These are phyloP conservation scores for Phytophthora tubulina DNA, from an alignment of 352 stramenopile species.

Conservation along the genomic window DNA sequence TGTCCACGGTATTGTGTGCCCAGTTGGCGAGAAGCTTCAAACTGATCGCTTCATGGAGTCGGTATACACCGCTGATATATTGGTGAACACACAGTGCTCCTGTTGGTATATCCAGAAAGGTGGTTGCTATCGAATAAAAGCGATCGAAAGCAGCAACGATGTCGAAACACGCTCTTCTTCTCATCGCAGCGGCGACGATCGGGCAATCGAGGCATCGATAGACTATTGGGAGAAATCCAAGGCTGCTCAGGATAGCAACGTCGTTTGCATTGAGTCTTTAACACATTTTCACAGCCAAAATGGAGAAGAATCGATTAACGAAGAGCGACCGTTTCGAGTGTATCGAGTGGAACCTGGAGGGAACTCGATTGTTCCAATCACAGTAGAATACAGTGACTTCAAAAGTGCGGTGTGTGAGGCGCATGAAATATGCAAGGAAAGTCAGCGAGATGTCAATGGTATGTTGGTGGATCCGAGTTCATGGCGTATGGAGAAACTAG, in stretches of 20 bases:
- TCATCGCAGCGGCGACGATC: conserved; percentile 21
- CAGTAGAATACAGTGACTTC: conserved; percentile 15
- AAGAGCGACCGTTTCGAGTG: conserved; percentile 19
- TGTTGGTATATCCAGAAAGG: conserved; percentile 52
- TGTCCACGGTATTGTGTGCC: conserved; percentile 47
- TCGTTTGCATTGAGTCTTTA: conserved; percentile 23
- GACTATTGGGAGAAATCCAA: conserved; percentile 21
- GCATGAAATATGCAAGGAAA: conserved; percentile 32
- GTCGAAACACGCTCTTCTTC: not conserved
- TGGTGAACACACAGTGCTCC: conserved; percentile 36
- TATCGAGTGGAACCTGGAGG: conserved; percentile 31
- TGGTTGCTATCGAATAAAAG: conserved; percentile 45
- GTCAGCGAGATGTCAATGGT: conserved; percentile 10
- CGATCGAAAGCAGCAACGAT: conserved; percentile 16
- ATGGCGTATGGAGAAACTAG: not conserved
- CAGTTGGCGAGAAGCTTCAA: conserved; percentile 20
- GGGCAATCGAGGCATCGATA: conserved; percentile 18
- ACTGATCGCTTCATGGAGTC: conserved; percentile 19
- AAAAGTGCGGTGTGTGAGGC: conserved; percentile 12
- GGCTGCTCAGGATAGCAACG: not conserved
- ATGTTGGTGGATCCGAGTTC: not conserved
- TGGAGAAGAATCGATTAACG: not conserved
- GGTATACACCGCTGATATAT: conserved; percentile 37
- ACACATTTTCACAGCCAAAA: not conserved
- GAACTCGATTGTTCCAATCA: conserved; percentile 22